Conservation (phyloP, 371 early-diverging fungal genomes). For the Lichtheimia ramosa region DNA sequence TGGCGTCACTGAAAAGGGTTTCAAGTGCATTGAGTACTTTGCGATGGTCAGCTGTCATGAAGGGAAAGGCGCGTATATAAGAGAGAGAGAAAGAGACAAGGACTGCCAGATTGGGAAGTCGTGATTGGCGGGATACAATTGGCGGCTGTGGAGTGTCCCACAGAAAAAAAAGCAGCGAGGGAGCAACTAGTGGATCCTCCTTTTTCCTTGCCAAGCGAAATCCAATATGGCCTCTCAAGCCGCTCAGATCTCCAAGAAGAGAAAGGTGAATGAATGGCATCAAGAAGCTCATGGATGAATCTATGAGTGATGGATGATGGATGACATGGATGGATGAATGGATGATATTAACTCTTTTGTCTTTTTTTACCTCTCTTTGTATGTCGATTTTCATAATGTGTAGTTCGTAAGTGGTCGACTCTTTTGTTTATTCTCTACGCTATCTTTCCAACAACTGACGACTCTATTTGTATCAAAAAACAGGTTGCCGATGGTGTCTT, state of each 20-base stretch:
- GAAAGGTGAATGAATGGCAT: slow-evolving; percentile 53
- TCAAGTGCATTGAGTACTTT: slow-evolving; percentile 33
- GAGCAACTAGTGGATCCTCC: not conserved
- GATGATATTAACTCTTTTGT: not conserved
- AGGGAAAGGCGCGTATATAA: not conserved
- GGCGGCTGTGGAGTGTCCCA: slow-evolving; percentile 1
- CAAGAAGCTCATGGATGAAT: slow-evolving; percentile 19
- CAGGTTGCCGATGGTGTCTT: slow-evolving; percentile 97
- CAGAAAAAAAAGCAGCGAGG: not conserved
- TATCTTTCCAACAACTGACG: not conserved
- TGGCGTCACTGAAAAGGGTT: slow-evolving; percentile 46
- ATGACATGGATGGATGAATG: slow-evolving; percentile 20
- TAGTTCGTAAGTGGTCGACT: slow-evolving; percentile 53
- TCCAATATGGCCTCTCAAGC: slow-evolving; percentile 25
- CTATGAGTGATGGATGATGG: slow-evolving; percentile 24
- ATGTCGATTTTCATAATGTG: not conserved
- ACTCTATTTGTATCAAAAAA: not conserved
- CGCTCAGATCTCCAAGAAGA: slow-evolving; percentile 72
- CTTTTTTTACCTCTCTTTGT: not conserved
- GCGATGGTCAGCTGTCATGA: slow-evolving; percentile 1
- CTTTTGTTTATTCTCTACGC: not conserved
- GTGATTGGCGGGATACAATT: slow-evolving; percentile 1
- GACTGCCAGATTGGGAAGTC: not conserved
- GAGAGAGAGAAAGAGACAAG: not conserved
- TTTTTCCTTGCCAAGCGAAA: not conserved